Evolutionary conservation across 495 filamentous ascomycete genomes (phyloP).

Genomic region (Penicillium cinerascens): DNA sequence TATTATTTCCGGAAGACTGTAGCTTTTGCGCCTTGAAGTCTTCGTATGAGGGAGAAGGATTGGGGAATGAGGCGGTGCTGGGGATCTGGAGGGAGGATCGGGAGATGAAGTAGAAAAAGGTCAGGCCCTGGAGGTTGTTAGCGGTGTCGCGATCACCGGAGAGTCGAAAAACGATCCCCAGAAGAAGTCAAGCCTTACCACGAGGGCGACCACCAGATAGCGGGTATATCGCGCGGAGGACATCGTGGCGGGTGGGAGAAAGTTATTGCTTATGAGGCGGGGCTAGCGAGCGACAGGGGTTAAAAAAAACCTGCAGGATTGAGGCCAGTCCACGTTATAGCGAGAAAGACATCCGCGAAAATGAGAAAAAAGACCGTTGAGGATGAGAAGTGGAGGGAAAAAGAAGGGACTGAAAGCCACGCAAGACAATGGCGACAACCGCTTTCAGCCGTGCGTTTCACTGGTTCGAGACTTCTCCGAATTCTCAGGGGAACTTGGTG

Average conservation of each 20-base stretch:
- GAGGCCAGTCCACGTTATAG: slow-evolving; percentile 9
- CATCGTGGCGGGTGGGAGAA: slow-evolving; percentile 47
- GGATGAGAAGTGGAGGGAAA: background rate
- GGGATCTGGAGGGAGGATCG: slow-evolving; percentile 57
- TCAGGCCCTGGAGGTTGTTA: slow-evolving; percentile 53
- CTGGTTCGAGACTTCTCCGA: slow-evolving; percentile 15
- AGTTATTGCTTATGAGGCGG: slow-evolving; percentile 5
- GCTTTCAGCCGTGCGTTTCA: slow-evolving; percentile 27
- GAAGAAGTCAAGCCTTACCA: slow-evolving; percentile 49
- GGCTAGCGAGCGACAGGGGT: slow-evolving; percentile 6
- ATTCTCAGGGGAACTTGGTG: background rate
- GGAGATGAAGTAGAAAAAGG: slow-evolving; percentile 76
- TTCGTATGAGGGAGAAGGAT: slow-evolving; percentile 23
- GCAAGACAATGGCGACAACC: slow-evolving; percentile 26
- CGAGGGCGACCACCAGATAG: slow-evolving; percentile 83
- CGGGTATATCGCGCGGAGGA: slow-evolving; percentile 71
- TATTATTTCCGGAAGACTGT: slow-evolving; percentile 45
- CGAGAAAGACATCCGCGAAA: slow-evolving; percentile 6
- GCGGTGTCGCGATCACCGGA: background rate
- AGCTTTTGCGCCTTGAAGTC: slow-evolving; percentile 25
- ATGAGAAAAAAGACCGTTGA: background rate
- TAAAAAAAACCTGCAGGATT: slow-evolving; percentile 8
- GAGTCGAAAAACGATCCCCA: background rate
- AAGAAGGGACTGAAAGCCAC: slow-evolving; percentile 13
- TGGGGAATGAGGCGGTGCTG: slow-evolving; percentile 24